Evolutionary conservation across 768 basidiomycete genomes (phyloP).

Genomic region (Boletus pseudo-olivaceus): DNA sequence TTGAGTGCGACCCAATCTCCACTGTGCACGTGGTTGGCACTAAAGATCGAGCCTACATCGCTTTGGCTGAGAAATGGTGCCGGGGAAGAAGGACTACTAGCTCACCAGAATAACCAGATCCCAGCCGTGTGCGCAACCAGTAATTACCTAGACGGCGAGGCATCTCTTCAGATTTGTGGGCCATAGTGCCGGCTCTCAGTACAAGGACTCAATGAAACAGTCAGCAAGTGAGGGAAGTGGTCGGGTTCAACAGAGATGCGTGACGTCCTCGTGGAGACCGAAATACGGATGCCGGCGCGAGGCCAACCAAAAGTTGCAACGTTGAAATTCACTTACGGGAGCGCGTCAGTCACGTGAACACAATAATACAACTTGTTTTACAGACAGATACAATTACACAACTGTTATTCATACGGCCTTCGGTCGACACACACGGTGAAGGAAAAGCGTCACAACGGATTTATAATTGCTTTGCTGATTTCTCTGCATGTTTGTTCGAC

Average conservation of each 20-base stretch:
- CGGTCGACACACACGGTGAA: background rate
- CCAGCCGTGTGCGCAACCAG: conserved; percentile 54
- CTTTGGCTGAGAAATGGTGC: background rate
- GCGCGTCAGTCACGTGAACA: conserved; percentile 30
- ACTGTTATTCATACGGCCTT: background rate
- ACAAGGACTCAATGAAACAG: background rate
- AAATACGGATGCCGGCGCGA: background rate
- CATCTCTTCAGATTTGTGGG: conserved; percentile 9
- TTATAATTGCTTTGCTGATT: conserved; percentile 21
- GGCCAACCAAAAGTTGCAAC: conserved; percentile 3
- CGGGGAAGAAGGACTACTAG: background rate
- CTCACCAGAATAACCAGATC: conserved; percentile 72
- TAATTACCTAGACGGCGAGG: conserved; percentile 54
- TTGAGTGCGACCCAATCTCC: conserved; percentile 68
- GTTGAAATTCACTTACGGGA: background rate
- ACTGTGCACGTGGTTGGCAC: conserved; percentile 55
- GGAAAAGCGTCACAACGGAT: background rate
- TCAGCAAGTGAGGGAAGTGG: background rate
- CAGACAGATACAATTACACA: background rate
- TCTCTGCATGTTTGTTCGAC: conserved; percentile 11
- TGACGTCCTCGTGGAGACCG: background rate
- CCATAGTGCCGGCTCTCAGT: conserved; percentile 10
- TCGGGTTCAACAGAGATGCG: background rate
- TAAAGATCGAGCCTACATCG: conserved; percentile 66
- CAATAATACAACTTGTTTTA: background rate